These are phyloP conservation scores for Fusarium chuoi DNA, from an alignment of 2,329 filamentous ascomycete species.

Conservation along the genomic window DNA sequence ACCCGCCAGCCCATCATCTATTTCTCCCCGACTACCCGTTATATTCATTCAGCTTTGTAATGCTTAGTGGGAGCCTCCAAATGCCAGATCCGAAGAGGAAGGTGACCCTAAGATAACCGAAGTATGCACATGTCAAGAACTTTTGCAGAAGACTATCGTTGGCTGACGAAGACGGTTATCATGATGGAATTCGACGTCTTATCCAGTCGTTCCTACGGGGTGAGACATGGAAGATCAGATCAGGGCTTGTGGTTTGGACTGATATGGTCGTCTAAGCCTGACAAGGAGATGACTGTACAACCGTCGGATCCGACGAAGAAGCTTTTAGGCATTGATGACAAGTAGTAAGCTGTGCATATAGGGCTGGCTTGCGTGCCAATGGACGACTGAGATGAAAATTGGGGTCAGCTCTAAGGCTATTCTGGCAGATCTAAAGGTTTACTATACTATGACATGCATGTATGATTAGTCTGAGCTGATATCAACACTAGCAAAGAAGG, in stretches of 20 bases:
- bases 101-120: neutral
- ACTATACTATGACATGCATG: neutral
- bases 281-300: neutral
- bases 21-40: neutral
- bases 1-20: accelerated
- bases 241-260: neutral
- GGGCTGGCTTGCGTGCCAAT: neutral
- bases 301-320: neutral
- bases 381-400: accelerated
- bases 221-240: neutral
- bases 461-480: neutral
- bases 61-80: neutral
- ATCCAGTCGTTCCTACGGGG: neutral
- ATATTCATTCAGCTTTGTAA: neutral
- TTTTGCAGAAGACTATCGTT: neutral
- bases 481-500: neutral
- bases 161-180: neutral
- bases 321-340: neutral
- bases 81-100: accelerated
- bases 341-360: neutral
- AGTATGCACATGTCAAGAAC: neutral
- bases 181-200: too few relatives aligned
- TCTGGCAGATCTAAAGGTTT: neutral
- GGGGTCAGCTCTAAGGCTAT: neutral
- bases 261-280: neutral